Percentiles rank a stretch among this genome's conserved stretches.
These are phyloP conservation scores for Cladosporium sp. DNA, from an alignment of 2,329 filamentous ascomycete species.

Conservation along the genomic window DNA sequence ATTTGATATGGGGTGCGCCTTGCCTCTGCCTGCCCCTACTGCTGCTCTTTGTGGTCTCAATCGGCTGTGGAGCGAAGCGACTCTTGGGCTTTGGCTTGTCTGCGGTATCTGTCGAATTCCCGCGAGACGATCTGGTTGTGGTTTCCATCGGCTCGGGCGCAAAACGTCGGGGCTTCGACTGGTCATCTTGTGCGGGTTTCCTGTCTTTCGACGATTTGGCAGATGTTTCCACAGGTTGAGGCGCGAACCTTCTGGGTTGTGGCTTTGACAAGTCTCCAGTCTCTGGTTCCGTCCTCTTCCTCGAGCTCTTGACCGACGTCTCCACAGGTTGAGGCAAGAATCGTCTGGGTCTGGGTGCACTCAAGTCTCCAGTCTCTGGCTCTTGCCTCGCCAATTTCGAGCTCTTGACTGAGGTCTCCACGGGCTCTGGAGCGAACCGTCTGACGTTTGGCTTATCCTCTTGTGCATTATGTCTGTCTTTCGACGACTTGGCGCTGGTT, in stretches of 20 bases:
- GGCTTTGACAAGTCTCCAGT: slow-evolving; percentile 34
- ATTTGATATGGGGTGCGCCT: slow-evolving; percentile 28
- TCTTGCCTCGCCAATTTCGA: slow-evolving; percentile 21
- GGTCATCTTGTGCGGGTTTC: slow-evolving; percentile 28
- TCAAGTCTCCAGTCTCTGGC: slow-evolving; percentile 15
- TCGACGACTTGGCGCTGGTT: slow-evolving; percentile 63
- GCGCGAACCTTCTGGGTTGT: slow-evolving; percentile 57
- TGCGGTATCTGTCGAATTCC: slow-evolving; percentile 31
- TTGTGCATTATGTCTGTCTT: slow-evolving; percentile 31
- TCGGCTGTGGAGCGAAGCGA: slow-evolving; percentile 36
- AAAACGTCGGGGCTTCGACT: slow-evolving; percentile 24
- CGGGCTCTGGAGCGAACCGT: slow-evolving; percentile 67
- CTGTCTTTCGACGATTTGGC: slow-evolving; percentile 54
- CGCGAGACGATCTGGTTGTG: slow-evolving; percentile 18
- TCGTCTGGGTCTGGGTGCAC: slow-evolving; percentile 41
- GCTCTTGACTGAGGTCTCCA: slow-evolving; percentile 65
- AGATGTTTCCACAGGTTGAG: slow-evolving; percentile 71
- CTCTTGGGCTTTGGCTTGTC: slow-evolving; percentile 25
- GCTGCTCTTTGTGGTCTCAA: slow-evolving; percentile 34
- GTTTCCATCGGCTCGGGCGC: slow-evolving; percentile 43
- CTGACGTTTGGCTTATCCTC: slow-evolving; percentile 29
- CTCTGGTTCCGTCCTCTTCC: slow-evolving; percentile 25
- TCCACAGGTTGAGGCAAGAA: slow-evolving; percentile 73
- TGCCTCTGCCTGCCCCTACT: slow-evolving; percentile 25
- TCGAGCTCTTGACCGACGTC: slow-evolving; percentile 63